Percentiles rank a stretch among this genome's conserved stretches.
Conservation (phyloP, 2,329 filamentous ascomycete genomes). For the Lasiodiplodia sp. region DNA sequence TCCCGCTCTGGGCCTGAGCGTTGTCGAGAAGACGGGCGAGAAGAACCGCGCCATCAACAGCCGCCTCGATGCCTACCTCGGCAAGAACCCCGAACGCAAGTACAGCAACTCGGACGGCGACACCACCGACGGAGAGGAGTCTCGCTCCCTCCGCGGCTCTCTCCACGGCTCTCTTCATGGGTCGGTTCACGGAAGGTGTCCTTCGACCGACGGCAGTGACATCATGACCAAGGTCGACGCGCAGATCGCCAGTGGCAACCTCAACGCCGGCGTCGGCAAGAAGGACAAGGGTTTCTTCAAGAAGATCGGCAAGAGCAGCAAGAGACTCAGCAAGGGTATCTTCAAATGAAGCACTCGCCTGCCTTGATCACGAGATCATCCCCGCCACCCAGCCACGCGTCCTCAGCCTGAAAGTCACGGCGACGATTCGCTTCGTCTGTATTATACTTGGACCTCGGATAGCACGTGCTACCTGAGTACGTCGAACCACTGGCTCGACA, state of each 20-base stretch:
- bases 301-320: constrained; percentile 45
- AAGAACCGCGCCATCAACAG: constrained; percentile 51
- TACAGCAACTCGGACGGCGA: constrained; percentile 32
- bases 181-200: background rate
- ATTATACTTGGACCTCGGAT: constrained; percentile 17
- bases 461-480: background rate
- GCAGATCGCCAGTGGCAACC: constrained; percentile 38
- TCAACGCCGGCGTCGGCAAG: constrained; percentile 41
- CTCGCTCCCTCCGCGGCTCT: constrained; percentile 36
- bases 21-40: constrained; percentile 40
- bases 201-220: constrained; percentile 41
- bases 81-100: constrained; percentile 29
- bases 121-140: constrained; percentile 40
- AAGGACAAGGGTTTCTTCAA: constrained; percentile 44
- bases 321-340: constrained; percentile 44
- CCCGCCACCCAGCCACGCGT: constrained; percentile 6
- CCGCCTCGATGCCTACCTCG: constrained; percentile 49
- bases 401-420: constrained; percentile 5
- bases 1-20: constrained; percentile 33
- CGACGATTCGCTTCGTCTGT: constrained; percentile 8
- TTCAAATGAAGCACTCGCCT: constrained; percentile 40
- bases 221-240: constrained; percentile 27
- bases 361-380: background rate
- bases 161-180: background rate
- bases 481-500: constrained; percentile 4